Evolutionary conservation across 1,284 basidiomycete genomes (phyloP).

Genomic region (Phellinidium pouzarii): DNA sequence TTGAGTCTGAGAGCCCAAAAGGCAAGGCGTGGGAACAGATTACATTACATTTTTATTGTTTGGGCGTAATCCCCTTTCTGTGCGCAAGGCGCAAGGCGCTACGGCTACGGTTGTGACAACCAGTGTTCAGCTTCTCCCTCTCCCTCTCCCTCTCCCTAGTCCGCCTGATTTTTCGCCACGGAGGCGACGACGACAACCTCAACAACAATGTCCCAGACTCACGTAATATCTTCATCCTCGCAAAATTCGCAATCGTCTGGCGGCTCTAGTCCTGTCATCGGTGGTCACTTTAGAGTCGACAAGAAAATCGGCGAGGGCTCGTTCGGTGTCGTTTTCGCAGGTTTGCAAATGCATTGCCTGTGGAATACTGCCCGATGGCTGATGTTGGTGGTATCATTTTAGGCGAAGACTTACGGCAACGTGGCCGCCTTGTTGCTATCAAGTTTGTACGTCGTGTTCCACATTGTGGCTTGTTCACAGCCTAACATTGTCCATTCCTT

Average conservation of each 20-base stretch:
- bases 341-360: slow-evolving; percentile 30
- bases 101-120: too few relatives aligned
- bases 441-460: slow-evolving; percentile 58
- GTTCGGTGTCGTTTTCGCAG: slow-evolving; percentile 80
- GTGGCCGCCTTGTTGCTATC: slow-evolving; percentile 81
- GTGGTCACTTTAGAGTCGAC: slow-evolving; percentile 70
- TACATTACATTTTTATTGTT: slow-evolving; percentile 42
- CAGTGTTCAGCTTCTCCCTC: slow-evolving; percentile 31
- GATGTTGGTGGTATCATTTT: slow-evolving; percentile 4
- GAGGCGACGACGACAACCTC: background rate
- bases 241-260: slow-evolving; percentile 10
- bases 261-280: slow-evolving; percentile 40
- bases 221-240: slow-evolving; percentile 17
- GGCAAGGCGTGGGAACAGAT: background rate
- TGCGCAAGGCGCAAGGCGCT: too few relatives aligned
- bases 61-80: slow-evolving; percentile 36
- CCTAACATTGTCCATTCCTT: slow-evolving; percentile 12
- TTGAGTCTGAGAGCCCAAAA: too few relatives aligned
- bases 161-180: background rate
- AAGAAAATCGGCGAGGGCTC: slow-evolving; percentile 87
- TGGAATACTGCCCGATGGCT: background rate
- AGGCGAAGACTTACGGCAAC: slow-evolving; percentile 87
- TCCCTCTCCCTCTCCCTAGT: background rate
- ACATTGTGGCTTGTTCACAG: slow-evolving; percentile 6
- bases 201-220: slow-evolving; percentile 15